Conservation (phyloP, 805 yeast genomes). For the Cyberlindnera samutprakarnensis region DNA sequence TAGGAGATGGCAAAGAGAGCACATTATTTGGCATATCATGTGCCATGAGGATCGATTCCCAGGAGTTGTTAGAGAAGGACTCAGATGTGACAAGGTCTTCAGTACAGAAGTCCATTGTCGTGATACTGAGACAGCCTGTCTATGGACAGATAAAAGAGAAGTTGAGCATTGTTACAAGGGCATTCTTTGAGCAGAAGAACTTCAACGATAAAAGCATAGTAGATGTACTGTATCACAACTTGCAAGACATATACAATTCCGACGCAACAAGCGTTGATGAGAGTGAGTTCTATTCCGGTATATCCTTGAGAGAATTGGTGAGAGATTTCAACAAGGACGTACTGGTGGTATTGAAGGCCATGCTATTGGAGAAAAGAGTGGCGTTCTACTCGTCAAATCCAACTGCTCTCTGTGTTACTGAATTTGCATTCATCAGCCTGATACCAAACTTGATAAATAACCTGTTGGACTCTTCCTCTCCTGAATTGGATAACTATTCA, state of each 20-base stretch:
- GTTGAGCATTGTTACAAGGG: conserved; percentile 78
- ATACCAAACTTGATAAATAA: conserved; percentile 74
- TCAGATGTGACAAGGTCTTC: conserved; percentile 75
- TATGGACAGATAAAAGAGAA: conserved; percentile 87
- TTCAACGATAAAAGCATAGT: conserved; percentile 66
- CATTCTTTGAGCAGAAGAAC: conserved; percentile 75
- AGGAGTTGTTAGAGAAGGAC: conserved; percentile 47
- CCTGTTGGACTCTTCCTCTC: conserved; percentile 75
- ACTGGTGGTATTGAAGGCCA: conserved; percentile 64
- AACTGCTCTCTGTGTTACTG: conserved; percentile 72
- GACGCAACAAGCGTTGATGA: conserved; percentile 31
- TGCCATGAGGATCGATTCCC: conserved; percentile 70
- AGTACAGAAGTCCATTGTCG: conserved; percentile 86
- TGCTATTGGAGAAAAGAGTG: conserved; percentile 67
- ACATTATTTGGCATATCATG: conserved; percentile 96
- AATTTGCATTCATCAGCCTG: conserved; percentile 75
- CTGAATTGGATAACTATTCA: conserved; percentile 49
- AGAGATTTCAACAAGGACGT: conserved; percentile 49
- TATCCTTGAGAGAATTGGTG: conserved; percentile 61
- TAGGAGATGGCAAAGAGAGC: conserved; percentile 20
- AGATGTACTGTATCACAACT: conserved; percentile 61
- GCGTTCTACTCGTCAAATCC: conserved; percentile 75
- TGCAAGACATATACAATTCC: conserved; percentile 35
- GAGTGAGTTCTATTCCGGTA: conserved; percentile 62
- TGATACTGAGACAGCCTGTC: conserved; percentile 79